Evolutionary conservation across 31 red algal genomes (phyloP).

Genomic region (Porphyra umbilicalis): DNA sequence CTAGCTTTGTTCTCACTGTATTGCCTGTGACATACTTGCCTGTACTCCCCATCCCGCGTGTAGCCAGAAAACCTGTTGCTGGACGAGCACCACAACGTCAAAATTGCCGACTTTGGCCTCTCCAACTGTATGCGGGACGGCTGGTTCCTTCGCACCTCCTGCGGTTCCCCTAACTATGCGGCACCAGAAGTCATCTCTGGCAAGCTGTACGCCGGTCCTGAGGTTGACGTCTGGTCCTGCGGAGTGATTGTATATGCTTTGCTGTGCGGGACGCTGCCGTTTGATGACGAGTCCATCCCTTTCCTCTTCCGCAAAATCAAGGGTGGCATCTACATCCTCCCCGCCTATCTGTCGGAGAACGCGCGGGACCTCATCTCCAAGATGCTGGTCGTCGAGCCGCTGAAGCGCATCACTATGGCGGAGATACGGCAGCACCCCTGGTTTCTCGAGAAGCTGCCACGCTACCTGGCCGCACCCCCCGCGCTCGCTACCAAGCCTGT

Average conservation of each 20-base stretch:
- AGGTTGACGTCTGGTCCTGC: constrained; percentile 97
- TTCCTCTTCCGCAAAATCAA: constrained; percentile 94
- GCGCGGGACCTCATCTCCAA: constrained; percentile 81
- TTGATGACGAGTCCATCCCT: constrained; percentile 97
- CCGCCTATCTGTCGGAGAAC: constrained; percentile 75
- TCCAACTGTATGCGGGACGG: constrained; percentile 94
- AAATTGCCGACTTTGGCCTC: constrained; percentile 98
- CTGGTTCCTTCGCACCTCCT: constrained; percentile 92
- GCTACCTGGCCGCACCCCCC: constrained; percentile 63
- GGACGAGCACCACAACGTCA: constrained; percentile 86
- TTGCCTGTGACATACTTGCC: background rate
- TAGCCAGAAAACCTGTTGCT: constrained; percentile 88
- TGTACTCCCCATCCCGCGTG: background rate
- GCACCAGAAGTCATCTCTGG: constrained; percentile 97
- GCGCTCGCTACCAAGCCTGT: constrained; percentile 14
- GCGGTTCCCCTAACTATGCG: constrained; percentile 97
- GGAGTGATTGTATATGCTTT: constrained; percentile 96
- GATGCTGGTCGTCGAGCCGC: constrained; percentile 90
- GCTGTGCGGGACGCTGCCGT: constrained; percentile 93
- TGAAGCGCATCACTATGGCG: constrained; percentile 87
- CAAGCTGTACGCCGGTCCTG: constrained; percentile 95
- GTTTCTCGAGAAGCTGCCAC: constrained; percentile 84
- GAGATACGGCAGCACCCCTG: constrained; percentile 92
- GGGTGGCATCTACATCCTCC: constrained; percentile 86
- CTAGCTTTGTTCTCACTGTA: background rate